A percentile compares a stretch with the other conserved stretches of the same genome.
Evolutionary conservation across 495 filamentous ascomycete genomes (phyloP).

Genomic region (Eremomyces bilateralis): DNA sequence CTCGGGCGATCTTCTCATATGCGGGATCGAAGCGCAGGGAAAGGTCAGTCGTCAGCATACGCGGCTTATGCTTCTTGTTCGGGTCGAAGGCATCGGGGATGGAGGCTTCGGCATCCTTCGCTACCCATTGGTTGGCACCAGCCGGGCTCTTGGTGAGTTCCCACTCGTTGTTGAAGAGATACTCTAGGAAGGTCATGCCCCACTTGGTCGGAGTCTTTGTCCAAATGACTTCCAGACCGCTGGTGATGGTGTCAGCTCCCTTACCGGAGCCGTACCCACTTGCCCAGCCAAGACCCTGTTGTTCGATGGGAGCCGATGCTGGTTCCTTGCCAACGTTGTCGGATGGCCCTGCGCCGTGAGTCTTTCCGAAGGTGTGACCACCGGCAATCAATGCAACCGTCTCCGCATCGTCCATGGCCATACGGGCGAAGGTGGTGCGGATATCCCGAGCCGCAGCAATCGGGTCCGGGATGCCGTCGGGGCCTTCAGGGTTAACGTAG

Average conservation of each 20-base stretch:
- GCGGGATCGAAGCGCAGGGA: slow-evolving; percentile 43
- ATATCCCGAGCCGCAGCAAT: slow-evolving; percentile 45
- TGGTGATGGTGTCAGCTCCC: slow-evolving; percentile 46
- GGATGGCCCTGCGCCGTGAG: slow-evolving; percentile 40
- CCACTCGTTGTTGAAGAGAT: slow-evolving; percentile 59
- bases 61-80: slow-evolving; percentile 40
- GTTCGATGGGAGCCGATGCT: slow-evolving; percentile 34
- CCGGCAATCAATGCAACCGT: slow-evolving; percentile 55
- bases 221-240: slow-evolving; percentile 53
- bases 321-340: slow-evolving; percentile 40
- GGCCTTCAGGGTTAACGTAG: slow-evolving; percentile 58
- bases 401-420: slow-evolving; percentile 64
- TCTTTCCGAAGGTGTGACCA: slow-evolving; percentile 56
- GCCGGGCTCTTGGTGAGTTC: slow-evolving; percentile 50
- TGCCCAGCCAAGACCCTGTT: slow-evolving; percentile 46
- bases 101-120: slow-evolving; percentile 38
- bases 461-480: slow-evolving; percentile 45
- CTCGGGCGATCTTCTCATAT: slow-evolving; percentile 52
- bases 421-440: slow-evolving; percentile 45
- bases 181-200: slow-evolving; percentile 45
- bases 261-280: slow-evolving; percentile 36
- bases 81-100: slow-evolving; percentile 47
- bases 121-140: slow-evolving; percentile 51
- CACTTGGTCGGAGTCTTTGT: slow-evolving; percentile 46
- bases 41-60: slow-evolving; percentile 49